Conservation (phyloP, 2,329 filamentous ascomycete species). For the Colletotrichum camelliae region DNA sequence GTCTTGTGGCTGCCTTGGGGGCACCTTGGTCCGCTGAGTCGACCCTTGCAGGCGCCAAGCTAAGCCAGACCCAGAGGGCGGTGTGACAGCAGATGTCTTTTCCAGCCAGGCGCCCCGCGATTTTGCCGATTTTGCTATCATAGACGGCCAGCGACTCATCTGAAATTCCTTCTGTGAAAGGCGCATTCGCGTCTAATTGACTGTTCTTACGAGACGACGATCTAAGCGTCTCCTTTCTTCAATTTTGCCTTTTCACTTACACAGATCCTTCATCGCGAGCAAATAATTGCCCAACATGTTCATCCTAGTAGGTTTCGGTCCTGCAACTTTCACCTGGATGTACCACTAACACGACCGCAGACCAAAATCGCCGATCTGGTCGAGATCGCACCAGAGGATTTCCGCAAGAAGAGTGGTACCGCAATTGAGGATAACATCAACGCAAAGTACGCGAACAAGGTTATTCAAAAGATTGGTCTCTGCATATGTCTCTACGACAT, state of each 20-base stretch:
- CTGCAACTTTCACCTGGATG: background rate
- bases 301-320: slow-evolving; percentile 47
- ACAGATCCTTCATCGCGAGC: background rate
- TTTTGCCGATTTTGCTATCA: slow-evolving; percentile 14
- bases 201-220: background rate
- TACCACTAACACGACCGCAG: slow-evolving; percentile 49
- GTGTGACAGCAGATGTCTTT: background rate
- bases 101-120: background rate
- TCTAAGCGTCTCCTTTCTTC: background rate
- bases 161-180: background rate
- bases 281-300: slow-evolving; percentile 45
- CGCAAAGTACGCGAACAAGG: slow-evolving; percentile 93
- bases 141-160: background rate
- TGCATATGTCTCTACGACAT: slow-evolving; percentile 95
- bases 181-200: background rate
- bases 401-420: slow-evolving; percentile 79
- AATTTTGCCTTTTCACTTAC: background rate
- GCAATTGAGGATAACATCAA: slow-evolving; percentile 98
- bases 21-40: background rate
- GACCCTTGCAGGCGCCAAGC: background rate
- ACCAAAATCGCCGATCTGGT: slow-evolving; percentile 94
- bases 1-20: background rate
- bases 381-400: slow-evolving; percentile 88
- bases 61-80: slow-evolving; percentile 1
- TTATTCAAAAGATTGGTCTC: slow-evolving; percentile 91